phyloP scores from a whole-genome alignment of 768 basidiomycete genomes.

The Boletus tomentosulus region DNA sequence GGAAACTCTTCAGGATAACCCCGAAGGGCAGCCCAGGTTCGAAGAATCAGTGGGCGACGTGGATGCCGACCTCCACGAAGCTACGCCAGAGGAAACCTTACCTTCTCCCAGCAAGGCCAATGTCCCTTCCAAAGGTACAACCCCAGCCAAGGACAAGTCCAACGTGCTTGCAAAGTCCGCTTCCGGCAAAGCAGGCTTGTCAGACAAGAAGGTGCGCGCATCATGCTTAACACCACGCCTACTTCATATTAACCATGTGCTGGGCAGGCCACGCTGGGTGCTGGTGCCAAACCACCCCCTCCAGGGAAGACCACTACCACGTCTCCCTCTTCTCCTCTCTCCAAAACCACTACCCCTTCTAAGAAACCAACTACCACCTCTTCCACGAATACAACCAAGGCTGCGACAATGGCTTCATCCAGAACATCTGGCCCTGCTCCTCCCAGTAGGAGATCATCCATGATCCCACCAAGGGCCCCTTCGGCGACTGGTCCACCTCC shows the following conservation, averaged over 20 bases:
- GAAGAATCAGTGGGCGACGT: conserved; percentile 15
- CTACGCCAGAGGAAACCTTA: conserved; percentile 22
- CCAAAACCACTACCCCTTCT: conserved; percentile 27
- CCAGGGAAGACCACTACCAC: conserved; percentile 38
- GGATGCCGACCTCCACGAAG: conserved; percentile 17
- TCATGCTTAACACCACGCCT: conserved; percentile 15
- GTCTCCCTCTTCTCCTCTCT: conserved; percentile 30
- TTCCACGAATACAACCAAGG: conserved; percentile 32
- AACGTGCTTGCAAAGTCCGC: conserved; percentile 40
- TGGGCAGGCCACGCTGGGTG: conserved; percentile 60
- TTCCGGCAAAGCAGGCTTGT: conserved; percentile 44
- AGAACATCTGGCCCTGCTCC: conserved; percentile 30
- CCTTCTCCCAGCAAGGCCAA: conserved; percentile 24
- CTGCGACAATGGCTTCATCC: conserved; percentile 30
- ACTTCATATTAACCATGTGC: conserved; percentile 26
- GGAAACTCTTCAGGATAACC: conserved; percentile 19
- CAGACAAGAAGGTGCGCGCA: conserved; percentile 64
- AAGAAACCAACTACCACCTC: conserved; percentile 28
- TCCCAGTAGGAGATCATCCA: conserved; percentile 30
- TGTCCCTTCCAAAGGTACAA: conserved; percentile 24
- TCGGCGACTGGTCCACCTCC: conserved; percentile 37
- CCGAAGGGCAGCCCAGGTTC: conserved; percentile 11
- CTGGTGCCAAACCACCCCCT: conserved; percentile 46
- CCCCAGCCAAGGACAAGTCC: conserved; percentile 30
- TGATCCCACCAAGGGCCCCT: conserved; percentile 34